Percentiles rank a stretch among this genome's conserved stretches.
Conservation (phyloP, 148 eudicot genomes). For the Camellia lanceoleosa region DNA sequence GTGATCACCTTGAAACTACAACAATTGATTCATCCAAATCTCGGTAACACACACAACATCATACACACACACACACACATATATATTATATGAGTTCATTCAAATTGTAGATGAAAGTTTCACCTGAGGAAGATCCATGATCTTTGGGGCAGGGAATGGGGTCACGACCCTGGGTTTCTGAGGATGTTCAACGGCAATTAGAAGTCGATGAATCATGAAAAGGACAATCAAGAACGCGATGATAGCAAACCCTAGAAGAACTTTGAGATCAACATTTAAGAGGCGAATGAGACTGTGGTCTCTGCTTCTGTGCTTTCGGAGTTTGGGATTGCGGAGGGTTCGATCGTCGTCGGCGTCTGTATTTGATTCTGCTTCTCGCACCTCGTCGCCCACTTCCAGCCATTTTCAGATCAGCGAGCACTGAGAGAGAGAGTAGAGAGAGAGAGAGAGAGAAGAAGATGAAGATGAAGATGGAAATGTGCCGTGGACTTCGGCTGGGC, state of each 20-base stretch:
- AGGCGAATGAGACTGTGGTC: conserved; percentile 21
- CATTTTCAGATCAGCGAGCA: conserved; percentile 24
- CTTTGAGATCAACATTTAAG: conserved; percentile 19
- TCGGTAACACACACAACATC: not conserved
- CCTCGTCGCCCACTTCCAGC: conserved; percentile 48
- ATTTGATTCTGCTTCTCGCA: conserved; percentile 40
- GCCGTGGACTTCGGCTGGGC: no score
- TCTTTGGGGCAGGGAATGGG: conserved; percentile 90
- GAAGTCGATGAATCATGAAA: conserved; percentile 31
- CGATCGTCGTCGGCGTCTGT: conserved; percentile 29
- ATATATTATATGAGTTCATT: not conserved
- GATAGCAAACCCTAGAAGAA: conserved; percentile 33
- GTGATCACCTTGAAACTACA: conserved; percentile 96
- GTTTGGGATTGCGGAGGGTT: conserved; percentile 10
- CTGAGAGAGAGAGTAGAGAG: no score
- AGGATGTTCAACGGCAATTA: conserved; percentile 24
- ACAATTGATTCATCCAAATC: conserved; percentile 16
- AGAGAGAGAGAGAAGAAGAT: no score
- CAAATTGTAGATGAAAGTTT: not conserved
- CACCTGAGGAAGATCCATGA: conserved; percentile 94
- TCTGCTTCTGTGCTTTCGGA: conserved; percentile 21
- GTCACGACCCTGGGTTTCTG: conserved; percentile 64
- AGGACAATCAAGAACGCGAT: conserved; percentile 30
- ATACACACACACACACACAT: not conserved
- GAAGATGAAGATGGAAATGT: no score